Evolutionary conservation across 371 early-diverging fungal species (phyloP).

Genomic region (Mucor racemosus): DNA sequence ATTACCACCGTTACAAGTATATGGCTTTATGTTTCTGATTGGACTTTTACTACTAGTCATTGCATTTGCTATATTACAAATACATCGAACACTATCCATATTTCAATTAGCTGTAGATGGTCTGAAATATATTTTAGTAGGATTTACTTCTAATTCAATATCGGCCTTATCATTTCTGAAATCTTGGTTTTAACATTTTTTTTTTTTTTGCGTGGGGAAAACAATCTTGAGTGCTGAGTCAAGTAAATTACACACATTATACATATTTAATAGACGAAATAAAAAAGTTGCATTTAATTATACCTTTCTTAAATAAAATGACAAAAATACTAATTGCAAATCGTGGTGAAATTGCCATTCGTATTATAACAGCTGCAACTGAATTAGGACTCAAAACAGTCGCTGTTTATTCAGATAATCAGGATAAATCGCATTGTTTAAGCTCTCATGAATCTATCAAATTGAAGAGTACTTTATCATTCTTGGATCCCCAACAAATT

Average conservation of each 20-base stretch:
- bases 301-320: not conserved
- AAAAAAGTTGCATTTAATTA: not conserved
- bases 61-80: constrained; percentile 14
- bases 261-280: not conserved
- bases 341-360: constrained; percentile 54
- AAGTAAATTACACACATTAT: constrained; percentile 5
- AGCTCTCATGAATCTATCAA: constrained; percentile 32
- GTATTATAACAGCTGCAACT: constrained; percentile 39
- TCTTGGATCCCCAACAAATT: constrained; percentile 35
- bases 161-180: not conserved
- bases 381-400: constrained; percentile 44
- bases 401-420: constrained; percentile 41
- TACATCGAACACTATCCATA: constrained; percentile 16
- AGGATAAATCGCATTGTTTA: constrained; percentile 41
- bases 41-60: constrained; percentile 4
- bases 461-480: constrained; percentile 21
- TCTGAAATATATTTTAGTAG: not conserved
- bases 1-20: constrained; percentile 7
- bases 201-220: constrained; percentile 1
- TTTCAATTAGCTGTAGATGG: not conserved
- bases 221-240: not conserved
- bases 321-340: constrained; percentile 44
- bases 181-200: not conserved
- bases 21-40: constrained; percentile 3
- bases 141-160: not conserved